Percentiles rank a stretch among this genome's conserved stretches.
These are phyloP conservation scores for Aureobasidium sp. DNA, from an alignment of 2,329 filamentous ascomycete genomes.

Conservation along the genomic window DNA sequence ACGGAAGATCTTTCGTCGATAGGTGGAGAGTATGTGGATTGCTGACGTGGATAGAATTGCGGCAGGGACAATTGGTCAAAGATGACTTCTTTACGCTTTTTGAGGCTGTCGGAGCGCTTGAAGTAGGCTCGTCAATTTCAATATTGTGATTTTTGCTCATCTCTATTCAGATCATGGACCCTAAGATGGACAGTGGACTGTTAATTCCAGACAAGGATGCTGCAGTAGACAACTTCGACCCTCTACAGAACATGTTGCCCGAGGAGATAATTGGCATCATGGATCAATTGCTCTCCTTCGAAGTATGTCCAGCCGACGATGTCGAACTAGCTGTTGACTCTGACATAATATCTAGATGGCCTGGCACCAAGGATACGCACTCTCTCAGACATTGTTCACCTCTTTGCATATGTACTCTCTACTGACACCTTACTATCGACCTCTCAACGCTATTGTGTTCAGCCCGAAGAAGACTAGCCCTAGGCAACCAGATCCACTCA, in stretches of 20 bases:
- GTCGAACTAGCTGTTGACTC: background rate
- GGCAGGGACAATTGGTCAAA: conserved; percentile 78
- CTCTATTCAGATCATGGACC: conserved; percentile 78
- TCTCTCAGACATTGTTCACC: conserved; percentile 91
- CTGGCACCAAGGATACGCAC: conserved; percentile 92
- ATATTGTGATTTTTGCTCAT: background rate
- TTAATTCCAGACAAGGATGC: conserved; percentile 49
- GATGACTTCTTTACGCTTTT: conserved; percentile 93
- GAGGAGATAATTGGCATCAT: conserved; percentile 87
- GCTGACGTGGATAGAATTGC: conserved; percentile 39
- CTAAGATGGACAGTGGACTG: conserved; percentile 96
- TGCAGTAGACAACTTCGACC: conserved; percentile 51
- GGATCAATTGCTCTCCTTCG: conserved; percentile 82
- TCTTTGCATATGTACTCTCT: conserved; percentile 84
- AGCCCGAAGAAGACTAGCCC: background rate
- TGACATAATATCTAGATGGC: conserved; percentile 58
- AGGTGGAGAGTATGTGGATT: background rate
- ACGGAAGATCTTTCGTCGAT: background rate
- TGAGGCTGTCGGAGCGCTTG: conserved; percentile 81
- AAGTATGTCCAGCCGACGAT: conserved; percentile 48
- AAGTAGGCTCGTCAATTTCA: conserved; percentile 38
- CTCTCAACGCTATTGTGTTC: conserved; percentile 22
- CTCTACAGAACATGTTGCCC: conserved; percentile 58
- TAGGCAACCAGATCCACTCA: conserved; percentile 34
- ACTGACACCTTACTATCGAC: conserved; percentile 35